phyloP scores from a whole-genome alignment of 208 protist species.

The Leishmania turanica region DNA sequence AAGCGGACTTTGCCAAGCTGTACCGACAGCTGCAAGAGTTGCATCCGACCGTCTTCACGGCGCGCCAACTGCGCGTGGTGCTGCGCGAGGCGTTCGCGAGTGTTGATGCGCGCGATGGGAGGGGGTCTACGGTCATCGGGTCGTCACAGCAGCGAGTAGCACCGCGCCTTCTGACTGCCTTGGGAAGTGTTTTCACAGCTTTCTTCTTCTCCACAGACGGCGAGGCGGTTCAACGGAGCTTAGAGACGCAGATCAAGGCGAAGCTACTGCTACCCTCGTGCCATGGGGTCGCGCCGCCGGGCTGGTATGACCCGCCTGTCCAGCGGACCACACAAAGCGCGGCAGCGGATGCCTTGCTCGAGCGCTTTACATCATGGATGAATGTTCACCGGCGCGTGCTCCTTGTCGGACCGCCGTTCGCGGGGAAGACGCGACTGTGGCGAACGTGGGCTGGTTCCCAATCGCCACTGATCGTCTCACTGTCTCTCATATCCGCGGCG shows the following conservation, averaged over 20 bases:
- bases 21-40: conserved; percentile 61
- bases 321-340: background rate
- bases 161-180: conserved; percentile 28
- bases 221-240: conserved; percentile 34
- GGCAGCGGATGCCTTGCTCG: conserved; percentile 3
- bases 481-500: conserved; percentile 51
- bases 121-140: background rate
- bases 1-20: conserved; percentile 51
- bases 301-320: conserved; percentile 4
- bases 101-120: background rate
- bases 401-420: conserved; percentile 68
- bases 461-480: conserved; percentile 51
- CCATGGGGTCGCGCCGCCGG: conserved; percentile 5
- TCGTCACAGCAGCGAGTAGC: conserved; percentile 1
- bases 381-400: conserved; percentile 50
- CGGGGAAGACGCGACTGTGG: conserved; percentile 77
- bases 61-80: conserved; percentile 41
- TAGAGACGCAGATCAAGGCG: conserved; percentile 55
- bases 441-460: conserved; percentile 49
- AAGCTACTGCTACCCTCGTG: conserved; percentile 28
- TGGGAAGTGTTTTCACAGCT: conserved; percentile 31
- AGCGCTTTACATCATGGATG: conserved; percentile 63
- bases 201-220: conserved; percentile 48
- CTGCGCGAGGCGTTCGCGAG: conserved; percentile 36
- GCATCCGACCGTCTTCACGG: conserved; percentile 50